phyloP scores from a whole-genome alignment of 2,329 filamentous ascomycete species.

The Ophiosphaerella narmari region DNA sequence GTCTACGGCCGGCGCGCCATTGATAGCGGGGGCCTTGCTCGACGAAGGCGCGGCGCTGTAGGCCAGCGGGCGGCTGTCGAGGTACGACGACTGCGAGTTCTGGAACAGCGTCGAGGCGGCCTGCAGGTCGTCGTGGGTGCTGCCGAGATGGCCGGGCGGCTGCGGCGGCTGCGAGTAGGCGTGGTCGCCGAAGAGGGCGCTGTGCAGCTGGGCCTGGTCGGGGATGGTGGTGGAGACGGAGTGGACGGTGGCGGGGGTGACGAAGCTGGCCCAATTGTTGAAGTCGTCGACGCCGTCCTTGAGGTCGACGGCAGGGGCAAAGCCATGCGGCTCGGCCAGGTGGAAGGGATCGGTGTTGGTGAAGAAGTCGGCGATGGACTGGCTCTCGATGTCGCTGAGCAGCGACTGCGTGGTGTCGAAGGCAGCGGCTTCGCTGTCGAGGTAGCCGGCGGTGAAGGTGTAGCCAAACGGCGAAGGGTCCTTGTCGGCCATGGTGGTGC shows the following conservation, averaged over 20 bases:
- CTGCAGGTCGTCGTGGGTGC: slow-evolving; percentile 38
- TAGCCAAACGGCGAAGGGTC: slow-evolving; percentile 44
- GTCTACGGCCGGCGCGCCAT: slow-evolving; percentile 6
- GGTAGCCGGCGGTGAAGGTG: slow-evolving; percentile 34
- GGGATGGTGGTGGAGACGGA: slow-evolving; percentile 41
- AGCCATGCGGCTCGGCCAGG: slow-evolving; percentile 19
- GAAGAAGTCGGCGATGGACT: slow-evolving; percentile 42
- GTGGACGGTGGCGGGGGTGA: slow-evolving; percentile 40
- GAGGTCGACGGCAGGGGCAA: slow-evolving; percentile 17
- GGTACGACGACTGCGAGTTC: slow-evolving; percentile 33
- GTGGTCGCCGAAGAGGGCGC: slow-evolving; percentile 30
- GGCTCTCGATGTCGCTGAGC: slow-evolving; percentile 38
- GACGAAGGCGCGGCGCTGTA: slow-evolving; percentile 21
- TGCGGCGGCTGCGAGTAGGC: slow-evolving; percentile 16
- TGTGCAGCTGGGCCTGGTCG: slow-evolving; percentile 38
- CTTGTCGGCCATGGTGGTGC: slow-evolving; percentile 39
- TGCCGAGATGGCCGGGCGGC: slow-evolving; percentile 21
- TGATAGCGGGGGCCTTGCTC: slow-evolving; percentile 2
- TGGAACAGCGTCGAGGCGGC: slow-evolving; percentile 40
- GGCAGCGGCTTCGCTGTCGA: slow-evolving; percentile 15
- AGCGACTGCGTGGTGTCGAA: slow-evolving; percentile 31
- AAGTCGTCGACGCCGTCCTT: slow-evolving; percentile 31
- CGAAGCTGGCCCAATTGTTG: slow-evolving; percentile 32
- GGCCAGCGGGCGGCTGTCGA: slow-evolving; percentile 24
- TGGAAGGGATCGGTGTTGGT: slow-evolving; percentile 34